Base-by-base conservation (phyloP, 2,329 filamentous ascomycete species). In the Diaporthe capsici region DNA sequence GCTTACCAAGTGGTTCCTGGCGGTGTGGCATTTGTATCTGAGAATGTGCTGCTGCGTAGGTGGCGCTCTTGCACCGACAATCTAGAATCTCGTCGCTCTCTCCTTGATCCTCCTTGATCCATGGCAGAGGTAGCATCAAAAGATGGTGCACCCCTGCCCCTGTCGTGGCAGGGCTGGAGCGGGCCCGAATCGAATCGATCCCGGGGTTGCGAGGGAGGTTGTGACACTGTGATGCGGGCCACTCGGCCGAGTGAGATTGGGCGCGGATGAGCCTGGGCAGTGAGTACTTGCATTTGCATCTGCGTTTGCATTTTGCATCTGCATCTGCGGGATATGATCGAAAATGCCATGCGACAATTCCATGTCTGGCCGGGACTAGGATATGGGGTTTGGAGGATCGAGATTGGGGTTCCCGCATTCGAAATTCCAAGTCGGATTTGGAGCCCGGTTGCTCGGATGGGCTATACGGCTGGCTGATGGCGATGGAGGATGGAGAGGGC, bases 221-320 rank as follows among this genome's bases (percentile, higher is more conserved):
- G 61, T 25, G 28, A 39, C 63, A 37, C 28, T 10, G 47, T 39
- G 37, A 20, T 63, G 60, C n/a, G 22, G 34, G 12, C 31, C 22
- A 68, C 63, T 68, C 65, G 65, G 65, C 65, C 65, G 47, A 53
- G 47, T 37, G 44, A 49, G n/a, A 15, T 39, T 39, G 31, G 55
- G 31, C 34, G 58, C 22, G 22, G 58, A 42, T 22, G 37, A 42
- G 58, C 22, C 13, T 44, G 37, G 6, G 37, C 34, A 25, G 25
- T 8, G 25, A 55, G 10, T 55, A 5, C 51, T 57, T 57, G 49
- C 49, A 53, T 28, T 8, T 47, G 42, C 61, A 22, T 49, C 13
- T 49, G 42, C 60, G 31, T 31, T 28, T 63, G 60, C 60, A 44
- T 61, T 15, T 53, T 15, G n/a, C 51, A 53, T 12, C n/a, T 63